A percentile compares a stretch with the other conserved stretches of the same genome.
Conservation (phyloP, 805 yeast species). For the Candida ipomoeae region DNA sequence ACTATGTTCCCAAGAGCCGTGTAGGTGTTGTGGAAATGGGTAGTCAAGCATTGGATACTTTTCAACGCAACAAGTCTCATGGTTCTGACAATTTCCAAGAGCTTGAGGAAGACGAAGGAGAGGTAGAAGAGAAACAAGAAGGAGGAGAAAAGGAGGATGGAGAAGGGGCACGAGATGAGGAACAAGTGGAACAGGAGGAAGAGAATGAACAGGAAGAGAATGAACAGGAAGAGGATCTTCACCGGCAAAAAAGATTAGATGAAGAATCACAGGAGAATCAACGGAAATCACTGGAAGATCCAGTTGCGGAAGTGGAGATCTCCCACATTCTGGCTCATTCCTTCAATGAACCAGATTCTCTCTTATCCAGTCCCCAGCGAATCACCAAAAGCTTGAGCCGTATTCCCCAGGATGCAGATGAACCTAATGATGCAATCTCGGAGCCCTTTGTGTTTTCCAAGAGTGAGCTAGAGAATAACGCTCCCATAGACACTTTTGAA, state of each 20-base stretch:
- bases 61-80: no score
- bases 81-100: conserved; percentile 1
- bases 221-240: neutral
- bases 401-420: neutral
- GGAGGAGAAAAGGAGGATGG: neutral
- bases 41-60: neutral
- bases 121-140: conserved; percentile 10
- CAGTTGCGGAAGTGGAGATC: no score
- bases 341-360: neutral
- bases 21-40: conserved; percentile 24
- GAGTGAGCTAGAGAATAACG: neutral
- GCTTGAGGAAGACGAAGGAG: conserved; percentile 5
- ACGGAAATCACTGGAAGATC: no score
- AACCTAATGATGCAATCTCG: neutral
- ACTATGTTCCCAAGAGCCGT: conserved; percentile 32
- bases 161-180: neutral
- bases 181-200: neutral
- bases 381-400: neutral
- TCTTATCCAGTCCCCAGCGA: neutral
- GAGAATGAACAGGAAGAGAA: neutral
- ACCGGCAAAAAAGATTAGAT: no score
- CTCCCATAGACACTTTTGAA: neutral
- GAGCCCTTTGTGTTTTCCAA: neutral
- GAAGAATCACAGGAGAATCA: no score
- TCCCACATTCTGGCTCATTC: neutral